These are phyloP conservation scores for Aquilaria agallochum DNA, from an alignment of 441 rosid species.

Conservation along the genomic window DNA sequence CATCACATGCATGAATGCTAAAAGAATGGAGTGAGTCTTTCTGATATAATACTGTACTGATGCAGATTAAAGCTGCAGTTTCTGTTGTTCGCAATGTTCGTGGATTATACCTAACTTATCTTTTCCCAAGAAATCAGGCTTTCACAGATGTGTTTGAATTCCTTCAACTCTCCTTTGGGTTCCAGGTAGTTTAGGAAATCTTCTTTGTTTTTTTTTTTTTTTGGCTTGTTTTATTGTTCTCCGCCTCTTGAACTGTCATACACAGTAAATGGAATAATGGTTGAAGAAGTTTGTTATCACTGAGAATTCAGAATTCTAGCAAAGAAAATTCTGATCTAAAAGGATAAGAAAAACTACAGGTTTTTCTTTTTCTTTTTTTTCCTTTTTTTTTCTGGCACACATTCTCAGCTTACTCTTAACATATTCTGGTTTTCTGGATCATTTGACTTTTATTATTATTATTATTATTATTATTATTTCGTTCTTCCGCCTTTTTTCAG, in stretches of 20 bases:
- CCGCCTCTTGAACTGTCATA: conserved; percentile 3
- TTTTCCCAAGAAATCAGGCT: conserved; percentile 45
- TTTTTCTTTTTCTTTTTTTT: too few relatives aligned
- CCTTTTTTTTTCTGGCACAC: too few relatives aligned
- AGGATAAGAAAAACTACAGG: too few relatives aligned
- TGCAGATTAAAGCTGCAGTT: conserved; percentile 85
- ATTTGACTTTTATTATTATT: too few relatives aligned
- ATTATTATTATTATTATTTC: neutral
- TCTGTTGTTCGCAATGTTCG: conserved; percentile 63
- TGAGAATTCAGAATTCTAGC: too few relatives aligned
- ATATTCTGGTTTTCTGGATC: too few relatives aligned
- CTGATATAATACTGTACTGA: conserved; percentile 21
- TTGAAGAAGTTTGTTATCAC: too few relatives aligned
- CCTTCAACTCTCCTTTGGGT: conserved; percentile 81
- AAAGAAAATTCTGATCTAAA: too few relatives aligned
- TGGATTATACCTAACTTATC: conserved; percentile 58
- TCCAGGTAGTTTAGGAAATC: conserved; percentile 57
- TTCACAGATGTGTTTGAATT: conserved; percentile 76
- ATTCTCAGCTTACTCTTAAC: too few relatives aligned
- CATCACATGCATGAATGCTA: conserved; percentile 4
- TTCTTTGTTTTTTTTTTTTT: conserved; percentile 1
- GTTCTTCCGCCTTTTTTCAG: conserved; percentile 30
- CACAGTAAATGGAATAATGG: too few relatives aligned
- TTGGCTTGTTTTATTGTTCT: neutral
- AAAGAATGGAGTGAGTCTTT: neutral